A percentile compares a stretch with the other conserved stretches of the same genome.
Evolutionary conservation across 305 asterid genomes (phyloP).

Genomic region (Solanum aculeatissimum): DNA sequence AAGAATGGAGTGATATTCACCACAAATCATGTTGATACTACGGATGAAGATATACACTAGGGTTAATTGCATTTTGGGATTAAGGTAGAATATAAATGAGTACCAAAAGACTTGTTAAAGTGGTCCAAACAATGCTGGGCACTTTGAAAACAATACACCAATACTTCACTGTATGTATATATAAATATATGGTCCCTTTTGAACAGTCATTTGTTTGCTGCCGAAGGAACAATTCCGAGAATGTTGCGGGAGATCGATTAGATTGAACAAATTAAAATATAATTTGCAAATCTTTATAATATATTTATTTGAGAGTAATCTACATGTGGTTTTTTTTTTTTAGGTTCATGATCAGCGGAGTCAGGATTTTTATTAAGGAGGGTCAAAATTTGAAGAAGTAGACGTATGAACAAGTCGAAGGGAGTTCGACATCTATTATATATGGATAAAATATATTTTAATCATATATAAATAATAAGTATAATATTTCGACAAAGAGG

Average conservation of each 20-base stretch:
- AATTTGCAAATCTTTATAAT: not conserved
- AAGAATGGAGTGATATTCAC: rapidly evolving
- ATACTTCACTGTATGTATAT: not conserved
- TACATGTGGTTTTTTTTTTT: too few species aligned
- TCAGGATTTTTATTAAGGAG: too few species aligned
- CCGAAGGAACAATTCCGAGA: not conserved
- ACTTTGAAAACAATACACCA: not conserved
- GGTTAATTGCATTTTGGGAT: not conserved
- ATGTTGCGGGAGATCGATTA: not conserved
- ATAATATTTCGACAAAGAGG: too few species aligned
- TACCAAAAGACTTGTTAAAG: not conserved
- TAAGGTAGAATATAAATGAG: not conserved
- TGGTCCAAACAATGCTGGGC: not conserved
- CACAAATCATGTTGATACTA: not conserved
- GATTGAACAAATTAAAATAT: not conserved
- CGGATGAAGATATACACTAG: not conserved
- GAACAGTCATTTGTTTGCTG: not conserved
- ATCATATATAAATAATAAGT: too few species aligned
- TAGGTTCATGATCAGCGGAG: not conserved
- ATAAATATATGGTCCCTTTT: not conserved
- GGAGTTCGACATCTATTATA: too few species aligned
- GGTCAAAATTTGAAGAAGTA: too few species aligned
- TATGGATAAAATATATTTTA: too few species aligned
- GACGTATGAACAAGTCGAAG: too few species aligned
- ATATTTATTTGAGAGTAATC: not conserved